Evolutionary conservation across 345 rosid genomes (phyloP).

Genomic region (Rubroshorea leprosula): DNA sequence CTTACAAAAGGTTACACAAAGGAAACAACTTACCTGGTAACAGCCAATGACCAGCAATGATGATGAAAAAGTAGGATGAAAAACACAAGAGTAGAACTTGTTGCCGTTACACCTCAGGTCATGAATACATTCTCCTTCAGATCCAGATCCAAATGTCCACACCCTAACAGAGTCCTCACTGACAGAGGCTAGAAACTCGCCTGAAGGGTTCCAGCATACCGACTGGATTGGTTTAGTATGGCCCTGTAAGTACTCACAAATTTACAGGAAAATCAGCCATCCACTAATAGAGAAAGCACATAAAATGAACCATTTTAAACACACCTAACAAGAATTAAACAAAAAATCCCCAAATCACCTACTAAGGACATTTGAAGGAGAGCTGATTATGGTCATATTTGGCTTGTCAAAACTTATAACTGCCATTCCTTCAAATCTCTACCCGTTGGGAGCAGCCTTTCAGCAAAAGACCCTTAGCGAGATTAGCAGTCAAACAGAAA

Average conservation of each 20-base stretch:
- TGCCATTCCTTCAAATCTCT: too few species aligned
- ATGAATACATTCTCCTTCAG: slow-evolving; percentile 82
- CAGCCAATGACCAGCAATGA: slow-evolving; percentile 84
- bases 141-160: slow-evolving; percentile 82
- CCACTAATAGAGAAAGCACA: background rate
- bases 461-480: too few species aligned
- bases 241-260: slow-evolving; percentile 39
- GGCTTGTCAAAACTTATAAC: too few species aligned
- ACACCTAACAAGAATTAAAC: too few species aligned
- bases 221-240: slow-evolving; percentile 71
- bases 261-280: background rate
- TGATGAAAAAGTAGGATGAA: slow-evolving; percentile 71
- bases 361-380: too few species aligned
- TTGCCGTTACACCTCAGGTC: slow-evolving; percentile 86
- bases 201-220: slow-evolving; percentile 88
- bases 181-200: slow-evolving; percentile 79
- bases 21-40: slow-evolving; percentile 60
- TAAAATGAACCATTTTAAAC: background rate
- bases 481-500: too few species aligned
- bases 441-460: too few species aligned
- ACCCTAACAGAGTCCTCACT: slow-evolving; percentile 93
- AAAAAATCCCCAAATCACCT: too few species aligned
- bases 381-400: too few species aligned
- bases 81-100: slow-evolving; percentile 82
- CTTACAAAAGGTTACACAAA: background rate